A percentile compares a stretch with the other conserved stretches of the same genome.
Evolutionary conservation across 1,284 basidiomycete genomes (phyloP).

Genomic region (Agroathelia rolfsii): DNA sequence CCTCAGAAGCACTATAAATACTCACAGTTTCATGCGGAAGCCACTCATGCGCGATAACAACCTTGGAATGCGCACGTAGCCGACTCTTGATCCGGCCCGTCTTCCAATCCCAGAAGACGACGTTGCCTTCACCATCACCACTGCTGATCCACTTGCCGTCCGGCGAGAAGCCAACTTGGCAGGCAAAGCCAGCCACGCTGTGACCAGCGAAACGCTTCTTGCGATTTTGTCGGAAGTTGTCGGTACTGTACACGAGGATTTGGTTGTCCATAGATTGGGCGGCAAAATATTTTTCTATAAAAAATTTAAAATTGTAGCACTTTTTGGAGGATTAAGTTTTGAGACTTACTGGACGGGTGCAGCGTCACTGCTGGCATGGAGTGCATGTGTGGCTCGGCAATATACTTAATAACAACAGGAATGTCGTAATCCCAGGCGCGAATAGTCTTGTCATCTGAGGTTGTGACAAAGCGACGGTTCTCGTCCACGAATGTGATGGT

Average conservation of each 20-base stretch:
- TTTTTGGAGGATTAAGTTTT: conserved; percentile 9
- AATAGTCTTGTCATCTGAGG: conserved; percentile 98
- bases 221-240: conserved; percentile 95
- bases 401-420: conserved; percentile 98
- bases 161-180: conserved; percentile 92
- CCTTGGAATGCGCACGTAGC: conserved; percentile 84
- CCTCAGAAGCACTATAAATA: no score
- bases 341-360: conserved; percentile 80
- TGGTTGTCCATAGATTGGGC: conserved; percentile 98
- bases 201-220: conserved; percentile 98
- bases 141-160: conserved; percentile 97
- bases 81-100: conserved; percentile 89
- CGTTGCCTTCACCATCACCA: conserved; percentile 89
- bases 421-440: conserved; percentile 99
- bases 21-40: conserved; percentile 92
- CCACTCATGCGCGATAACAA: conserved; percentile 96
- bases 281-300: conserved; percentile 87
- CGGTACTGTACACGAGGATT: conserved; percentile 92
- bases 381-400: conserved; percentile 99
- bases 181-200: conserved; percentile 93
- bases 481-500: conserved; percentile 98
- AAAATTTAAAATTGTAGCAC: conserved; percentile 9
- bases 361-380: conserved; percentile 97
- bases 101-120: conserved; percentile 99
- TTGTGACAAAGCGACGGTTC: conserved; percentile 94